Base-by-base conservation (phyloP, 2,329 filamentous ascomycete species). In the Fusarium sp. region DNA sequence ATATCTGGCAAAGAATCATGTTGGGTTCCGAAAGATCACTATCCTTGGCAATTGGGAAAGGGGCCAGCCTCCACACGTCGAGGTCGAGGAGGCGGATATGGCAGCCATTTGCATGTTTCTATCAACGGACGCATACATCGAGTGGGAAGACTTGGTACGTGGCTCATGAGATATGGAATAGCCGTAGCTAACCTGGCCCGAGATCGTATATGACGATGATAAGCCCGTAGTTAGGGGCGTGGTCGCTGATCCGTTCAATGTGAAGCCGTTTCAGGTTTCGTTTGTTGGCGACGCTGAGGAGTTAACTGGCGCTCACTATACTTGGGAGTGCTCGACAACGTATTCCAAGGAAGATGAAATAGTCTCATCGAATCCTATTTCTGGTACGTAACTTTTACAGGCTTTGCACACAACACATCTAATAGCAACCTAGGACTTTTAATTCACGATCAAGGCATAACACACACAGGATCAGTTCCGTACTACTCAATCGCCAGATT, bases 1-100 rank as follows among this genome's bases (percentile, higher is more conserved):
- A 0, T 90, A 89, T 71, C 78, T 88, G 15, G 81, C 86, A 4
- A 83, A 81, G 41, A 86, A 88, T 70, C 85, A 90, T 64, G 84
- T 90, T 50, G 89, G 89, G 3, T 90, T 90, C 73, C 85, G 88
- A 24, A 83, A 83, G 45, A 72, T 90, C 51, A 84, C 85, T 0
- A 76, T 90, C 24, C 69, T 79, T 4, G 77, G 75, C 1, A 50
- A 79, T 0, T 85, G 83, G 83, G 72, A 73, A 2, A 78, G 75
- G 41, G 82, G 82, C 6, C 56, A 82, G 22, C 69, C 80, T 2
- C 83, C 86, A 4, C 70, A 76, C 3, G 63, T 89, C 5, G 72
- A 80, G 4, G 77, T 89, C 2, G 84, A 83, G 32, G 69, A 79
- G 24, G 69, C 75, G 3, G 87, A 90, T 59, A 78, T 80, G 5